These are phyloP conservation scores for Rhinocladiella mackenziei DNA, from an alignment of 2,329 filamentous ascomycete genomes.

Conservation along the genomic window DNA sequence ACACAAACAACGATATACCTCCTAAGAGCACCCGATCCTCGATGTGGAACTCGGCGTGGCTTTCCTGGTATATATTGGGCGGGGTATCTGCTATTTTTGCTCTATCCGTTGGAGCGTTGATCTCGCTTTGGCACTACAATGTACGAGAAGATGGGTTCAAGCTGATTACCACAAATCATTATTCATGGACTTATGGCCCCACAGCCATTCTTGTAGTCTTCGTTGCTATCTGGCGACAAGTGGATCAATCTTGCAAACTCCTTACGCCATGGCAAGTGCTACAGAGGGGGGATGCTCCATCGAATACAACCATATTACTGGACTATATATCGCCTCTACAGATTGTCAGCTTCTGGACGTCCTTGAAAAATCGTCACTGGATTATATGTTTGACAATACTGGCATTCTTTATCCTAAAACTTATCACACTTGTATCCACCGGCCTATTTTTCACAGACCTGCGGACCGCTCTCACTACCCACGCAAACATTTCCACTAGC, in stretches of 20 bases:
- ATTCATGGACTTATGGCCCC: constrained; percentile 26
- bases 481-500: background rate
- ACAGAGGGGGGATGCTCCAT: constrained; percentile 13
- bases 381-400: constrained; percentile 28
- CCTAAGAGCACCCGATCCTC: no score
- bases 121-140: background rate
- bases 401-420: constrained; percentile 32
- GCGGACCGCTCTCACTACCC: background rate
- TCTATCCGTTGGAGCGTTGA: background rate
- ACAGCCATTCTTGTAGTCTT: constrained; percentile 32
- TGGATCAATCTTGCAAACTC: constrained; percentile 33
- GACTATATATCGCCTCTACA: constrained; percentile 35
- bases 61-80: no score
- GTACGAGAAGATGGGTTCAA: constrained; percentile 11
- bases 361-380: constrained; percentile 31
- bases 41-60: no score
- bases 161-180: constrained; percentile 23
- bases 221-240: constrained; percentile 33
- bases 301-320: constrained; percentile 29
- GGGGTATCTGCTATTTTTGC: constrained; percentile 2
- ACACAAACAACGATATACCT: no score
- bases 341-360: constrained; percentile 27
- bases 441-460: constrained; percentile 32
- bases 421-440: constrained; percentile 28
- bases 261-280: constrained; percentile 33